Evolutionary conservation across 805 yeast genomes (phyloP).

Genomic region (Wickerhamomyces kurtzmanii): DNA sequence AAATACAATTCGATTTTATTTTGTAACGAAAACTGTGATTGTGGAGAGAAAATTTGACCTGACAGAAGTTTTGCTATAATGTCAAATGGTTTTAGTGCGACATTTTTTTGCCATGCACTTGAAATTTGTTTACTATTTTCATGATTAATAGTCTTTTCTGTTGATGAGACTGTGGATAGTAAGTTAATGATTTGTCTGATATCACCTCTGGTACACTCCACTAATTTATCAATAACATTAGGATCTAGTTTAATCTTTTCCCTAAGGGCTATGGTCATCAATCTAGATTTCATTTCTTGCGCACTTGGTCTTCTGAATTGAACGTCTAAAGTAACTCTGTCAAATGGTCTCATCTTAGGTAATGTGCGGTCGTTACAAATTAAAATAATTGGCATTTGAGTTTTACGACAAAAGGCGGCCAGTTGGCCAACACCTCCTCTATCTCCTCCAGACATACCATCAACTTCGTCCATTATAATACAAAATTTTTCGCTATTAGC

Average conservation of each 20-base stretch:
- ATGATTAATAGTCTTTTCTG: conserved; percentile 53
- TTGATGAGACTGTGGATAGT: conserved; percentile 73
- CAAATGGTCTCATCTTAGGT: conserved; percentile 96
- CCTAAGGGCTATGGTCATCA: conserved; percentile 83
- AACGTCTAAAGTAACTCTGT: conserved; percentile 66
- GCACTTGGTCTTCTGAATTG: conserved; percentile 88
- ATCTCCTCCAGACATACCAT: conserved; percentile 99
- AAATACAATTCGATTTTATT: conserved; percentile 85
- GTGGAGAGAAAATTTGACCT: conserved; percentile 47
- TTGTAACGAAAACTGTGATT: conserved; percentile 46
- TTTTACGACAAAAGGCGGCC: conserved; percentile 76
- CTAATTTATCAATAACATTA: conserved; percentile 71
- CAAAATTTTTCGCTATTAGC: conserved; percentile 52
- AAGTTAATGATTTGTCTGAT: conserved; percentile 90
- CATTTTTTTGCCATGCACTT: conserved; percentile 78
- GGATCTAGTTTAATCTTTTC: conserved; percentile 80
- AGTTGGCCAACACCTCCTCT: conserved; percentile 97
- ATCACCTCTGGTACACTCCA: conserved; percentile 79
- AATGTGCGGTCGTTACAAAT: conserved; percentile 89
- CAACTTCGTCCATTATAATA: conserved; percentile 96
- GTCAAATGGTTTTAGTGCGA: conserved; percentile 89
- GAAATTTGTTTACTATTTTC: conserved; percentile 56
- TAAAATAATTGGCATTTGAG: conserved; percentile 82
- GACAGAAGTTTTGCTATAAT: conserved; percentile 61
- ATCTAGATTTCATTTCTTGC: conserved; percentile 66